Evolutionary conservation across 768 basidiomycete genomes (phyloP).

Genomic region (Pisolithus microcarpus): DNA sequence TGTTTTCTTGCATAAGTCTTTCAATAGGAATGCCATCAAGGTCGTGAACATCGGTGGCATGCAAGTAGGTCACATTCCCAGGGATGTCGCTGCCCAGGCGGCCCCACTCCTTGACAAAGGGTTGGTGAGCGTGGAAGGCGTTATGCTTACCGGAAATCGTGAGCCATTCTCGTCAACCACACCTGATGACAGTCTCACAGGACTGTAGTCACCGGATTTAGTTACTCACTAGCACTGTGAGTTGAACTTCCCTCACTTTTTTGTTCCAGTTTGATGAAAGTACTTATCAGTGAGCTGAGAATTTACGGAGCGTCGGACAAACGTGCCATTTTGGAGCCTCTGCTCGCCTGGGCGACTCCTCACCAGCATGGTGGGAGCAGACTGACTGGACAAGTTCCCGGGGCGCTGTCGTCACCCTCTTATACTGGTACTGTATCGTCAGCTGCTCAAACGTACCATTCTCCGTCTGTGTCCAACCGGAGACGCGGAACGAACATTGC

Average conservation of each 20-base stretch:
- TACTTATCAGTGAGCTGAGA: slow-evolving; percentile 46
- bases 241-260: slow-evolving; percentile 9
- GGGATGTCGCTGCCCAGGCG: slow-evolving; percentile 48
- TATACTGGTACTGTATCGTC: slow-evolving; percentile 3
- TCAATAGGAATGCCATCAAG: slow-evolving; percentile 64
- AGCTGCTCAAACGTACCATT: neutral
- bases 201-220: slow-evolving; percentile 34
- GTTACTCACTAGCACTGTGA: slow-evolving; percentile 59
- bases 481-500: slow-evolving; percentile 3
- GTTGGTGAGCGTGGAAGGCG: slow-evolving; percentile 65
- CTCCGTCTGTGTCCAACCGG: slow-evolving; percentile 17
- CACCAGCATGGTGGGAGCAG: slow-evolving; percentile 40
- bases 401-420: slow-evolving; percentile 6
- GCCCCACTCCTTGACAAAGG: slow-evolving; percentile 65
- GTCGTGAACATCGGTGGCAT: slow-evolving; percentile 67
- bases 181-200: slow-evolving; percentile 2
- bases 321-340: slow-evolving; percentile 53
- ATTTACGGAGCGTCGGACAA: slow-evolving; percentile 65
- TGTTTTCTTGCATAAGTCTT: neutral
- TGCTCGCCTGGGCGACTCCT: slow-evolving; percentile 70
- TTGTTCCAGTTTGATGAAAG: neutral
- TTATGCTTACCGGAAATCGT: slow-evolving; percentile 62
- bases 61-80: slow-evolving; percentile 80
- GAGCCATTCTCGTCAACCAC: slow-evolving; percentile 7
- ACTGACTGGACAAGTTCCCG: slow-evolving; percentile 3